Conservation (phyloP, 106 monocot species). For the Triglochin maritima region DNA sequence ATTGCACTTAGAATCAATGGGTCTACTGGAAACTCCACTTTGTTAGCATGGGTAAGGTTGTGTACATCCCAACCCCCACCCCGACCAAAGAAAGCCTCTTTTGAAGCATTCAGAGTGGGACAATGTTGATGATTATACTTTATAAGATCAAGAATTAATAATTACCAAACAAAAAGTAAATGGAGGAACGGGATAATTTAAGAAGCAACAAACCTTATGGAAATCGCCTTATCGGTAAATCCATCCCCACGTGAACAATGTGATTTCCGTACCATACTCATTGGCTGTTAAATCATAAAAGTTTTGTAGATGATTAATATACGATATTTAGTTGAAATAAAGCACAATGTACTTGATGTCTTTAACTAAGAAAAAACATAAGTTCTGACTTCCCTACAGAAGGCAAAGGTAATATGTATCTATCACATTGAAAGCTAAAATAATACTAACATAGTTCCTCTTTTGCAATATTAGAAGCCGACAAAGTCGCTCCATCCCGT, state of each 20-base stretch:
- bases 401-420: background rate
- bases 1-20: no score
- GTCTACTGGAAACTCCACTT: no score
- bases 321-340: background rate
- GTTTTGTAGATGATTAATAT: background rate
- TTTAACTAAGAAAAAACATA: background rate
- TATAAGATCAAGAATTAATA: no score
- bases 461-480: constrained; percentile 73
- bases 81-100: no score
- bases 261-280: constrained; percentile 47
- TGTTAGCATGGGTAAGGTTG: no score
- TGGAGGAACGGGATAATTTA: no score
- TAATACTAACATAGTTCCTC: constrained; percentile 71
- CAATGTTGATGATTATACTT: no score
- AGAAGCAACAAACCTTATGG: constrained; percentile 45
- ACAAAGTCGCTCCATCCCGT: constrained; percentile 72
- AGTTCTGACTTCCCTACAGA: no score
- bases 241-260: constrained; percentile 63
- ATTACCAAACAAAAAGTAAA: no score
- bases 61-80: no score
- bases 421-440: background rate
- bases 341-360: background rate
- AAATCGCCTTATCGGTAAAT: constrained; percentile 77
- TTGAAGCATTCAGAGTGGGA: no score
- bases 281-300: constrained; percentile 37